Conservation (phyloP, 2,329 filamentous ascomycete genomes). For the Pseudogymnoascus sp. region DNA sequence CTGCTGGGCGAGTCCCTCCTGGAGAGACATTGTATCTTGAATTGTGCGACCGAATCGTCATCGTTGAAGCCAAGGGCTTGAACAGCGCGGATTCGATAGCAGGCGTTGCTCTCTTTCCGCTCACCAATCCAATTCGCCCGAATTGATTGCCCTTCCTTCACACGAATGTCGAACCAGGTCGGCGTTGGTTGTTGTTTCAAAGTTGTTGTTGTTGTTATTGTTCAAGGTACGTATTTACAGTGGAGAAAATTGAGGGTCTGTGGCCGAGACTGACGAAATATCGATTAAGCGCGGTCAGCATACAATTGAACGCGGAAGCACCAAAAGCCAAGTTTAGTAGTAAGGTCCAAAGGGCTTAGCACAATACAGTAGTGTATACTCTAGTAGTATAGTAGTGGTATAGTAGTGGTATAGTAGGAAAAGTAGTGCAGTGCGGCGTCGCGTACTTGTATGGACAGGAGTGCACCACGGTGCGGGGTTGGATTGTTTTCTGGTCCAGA, state of each 20-base stretch:
- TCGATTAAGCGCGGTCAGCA: neutral
- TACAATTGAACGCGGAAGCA: neutral
- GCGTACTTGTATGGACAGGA: neutral
- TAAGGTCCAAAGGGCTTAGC: neutral
- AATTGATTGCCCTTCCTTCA: neutral
- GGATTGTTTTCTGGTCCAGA: neutral
- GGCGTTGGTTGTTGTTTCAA: neutral
- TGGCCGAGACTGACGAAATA: neutral
- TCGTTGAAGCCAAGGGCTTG: neutral
- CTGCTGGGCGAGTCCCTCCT: conserved; percentile 33
- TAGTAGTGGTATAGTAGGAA: neutral
- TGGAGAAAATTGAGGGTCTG: neutral
- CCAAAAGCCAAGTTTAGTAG: neutral
- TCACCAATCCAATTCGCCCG: neutral
- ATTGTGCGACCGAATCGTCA: neutral
- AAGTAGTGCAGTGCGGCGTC: neutral
- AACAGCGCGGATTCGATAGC: neutral
- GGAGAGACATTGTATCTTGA: conserved; percentile 1
- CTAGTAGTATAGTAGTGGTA: neutral
- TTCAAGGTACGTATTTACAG: conserved; percentile 6
- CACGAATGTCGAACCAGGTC: neutral
- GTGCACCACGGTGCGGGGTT: neutral
- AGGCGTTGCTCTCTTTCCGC: neutral
- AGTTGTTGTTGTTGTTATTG: neutral
- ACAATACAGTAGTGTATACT: neutral